These are phyloP conservation scores for Aspergillus latus DNA, from an alignment of 2,329 filamentous ascomycete species.

Conservation along the genomic window DNA sequence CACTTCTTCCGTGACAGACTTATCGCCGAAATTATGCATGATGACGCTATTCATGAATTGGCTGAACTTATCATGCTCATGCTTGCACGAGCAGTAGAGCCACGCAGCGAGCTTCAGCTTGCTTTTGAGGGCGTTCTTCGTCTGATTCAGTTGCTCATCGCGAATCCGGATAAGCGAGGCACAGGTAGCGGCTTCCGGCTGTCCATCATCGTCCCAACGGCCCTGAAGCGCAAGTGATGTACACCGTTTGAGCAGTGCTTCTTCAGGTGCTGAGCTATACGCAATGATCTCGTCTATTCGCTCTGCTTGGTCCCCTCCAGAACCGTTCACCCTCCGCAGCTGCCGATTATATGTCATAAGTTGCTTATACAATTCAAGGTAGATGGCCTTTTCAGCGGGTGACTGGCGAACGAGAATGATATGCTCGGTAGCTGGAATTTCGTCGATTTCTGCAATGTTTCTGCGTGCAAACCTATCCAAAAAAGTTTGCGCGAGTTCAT, in stretches of 20 bases:
- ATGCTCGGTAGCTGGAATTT: constrained; percentile 48
- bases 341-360: constrained; percentile 54
- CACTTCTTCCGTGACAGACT: constrained; percentile 24
- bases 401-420: constrained; percentile 47
- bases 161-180: constrained; percentile 31
- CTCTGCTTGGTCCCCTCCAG: constrained; percentile 30
- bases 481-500: constrained; percentile 56
- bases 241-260: constrained; percentile 54
- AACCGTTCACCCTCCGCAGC: constrained; percentile 26
- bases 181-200: constrained; percentile 33
- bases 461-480: constrained; percentile 54
- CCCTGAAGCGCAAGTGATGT: constrained; percentile 36
- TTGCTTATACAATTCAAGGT: constrained; percentile 57
- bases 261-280: constrained; percentile 50
- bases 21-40: constrained; percentile 33
- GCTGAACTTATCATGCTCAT: constrained; percentile 27
- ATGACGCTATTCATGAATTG: constrained; percentile 29
- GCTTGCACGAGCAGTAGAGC: constrained; percentile 28
- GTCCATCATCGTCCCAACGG: constrained; percentile 25
- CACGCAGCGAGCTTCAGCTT: constrained; percentile 33
- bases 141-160: constrained; percentile 23
- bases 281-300: constrained; percentile 49
- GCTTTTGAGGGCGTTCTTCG: constrained; percentile 23
- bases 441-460: constrained; percentile 47
- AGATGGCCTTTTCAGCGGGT: constrained; percentile 52